phyloP scores from a whole-genome alignment of 1,284 basidiomycete genomes.

The Exobasidium cylindrosporum region DNA sequence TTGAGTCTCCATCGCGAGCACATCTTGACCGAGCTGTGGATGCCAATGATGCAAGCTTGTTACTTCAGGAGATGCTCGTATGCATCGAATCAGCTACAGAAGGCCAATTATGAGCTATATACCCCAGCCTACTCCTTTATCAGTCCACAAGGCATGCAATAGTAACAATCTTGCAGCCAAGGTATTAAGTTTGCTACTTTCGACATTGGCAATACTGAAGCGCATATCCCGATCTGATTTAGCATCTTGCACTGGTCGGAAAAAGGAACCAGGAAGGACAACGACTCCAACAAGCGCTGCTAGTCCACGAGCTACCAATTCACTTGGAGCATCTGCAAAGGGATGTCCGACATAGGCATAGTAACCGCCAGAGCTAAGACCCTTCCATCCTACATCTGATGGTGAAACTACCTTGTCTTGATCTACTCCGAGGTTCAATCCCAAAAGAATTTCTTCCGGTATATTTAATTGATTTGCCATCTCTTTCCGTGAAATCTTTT shows the following conservation, averaged over 20 bases:
- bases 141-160: background rate
- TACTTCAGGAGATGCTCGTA: background rate
- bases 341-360: conserved; percentile 52
- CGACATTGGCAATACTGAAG: conserved; percentile 13
- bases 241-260: conserved; percentile 7
- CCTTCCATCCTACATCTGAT: conserved; percentile 46
- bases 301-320: conserved; percentile 32
- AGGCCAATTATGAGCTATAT: background rate
- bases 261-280: conserved; percentile 25
- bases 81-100: background rate
- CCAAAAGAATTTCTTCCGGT: background rate
- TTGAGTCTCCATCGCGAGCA: background rate
- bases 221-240: background rate
- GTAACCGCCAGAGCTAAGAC: conserved; percentile 51
- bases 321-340: conserved; percentile 21
- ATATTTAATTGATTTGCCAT: conserved; percentile 3
- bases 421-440: background rate
- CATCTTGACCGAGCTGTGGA: background rate
- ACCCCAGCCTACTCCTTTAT: background rate
- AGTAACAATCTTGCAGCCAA: conserved; percentile 7
- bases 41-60: conserved; percentile 1
- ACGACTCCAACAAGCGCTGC: conserved; percentile 41
- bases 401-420: conserved; percentile 20
- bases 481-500: background rate
- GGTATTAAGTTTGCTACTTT: background rate